Base-by-base conservation (phyloP, 2,329 filamentous ascomycete species). In the Parasarocladium wereldwijsianum region DNA sequence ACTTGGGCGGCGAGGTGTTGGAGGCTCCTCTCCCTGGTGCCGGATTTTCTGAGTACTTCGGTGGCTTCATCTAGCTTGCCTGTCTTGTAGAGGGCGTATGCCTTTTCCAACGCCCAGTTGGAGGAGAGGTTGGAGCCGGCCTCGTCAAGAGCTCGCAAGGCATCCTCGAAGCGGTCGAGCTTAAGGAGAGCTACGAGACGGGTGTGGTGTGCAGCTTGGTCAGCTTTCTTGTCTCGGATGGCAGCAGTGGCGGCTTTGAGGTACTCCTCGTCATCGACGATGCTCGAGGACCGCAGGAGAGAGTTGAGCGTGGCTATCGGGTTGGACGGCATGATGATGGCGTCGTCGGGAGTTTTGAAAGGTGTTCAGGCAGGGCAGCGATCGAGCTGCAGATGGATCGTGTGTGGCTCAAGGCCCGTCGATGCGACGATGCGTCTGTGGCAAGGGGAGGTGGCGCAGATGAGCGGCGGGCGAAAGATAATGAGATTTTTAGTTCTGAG, bases 31-130 rank as follows among this genome's bases (percentile, higher is more conserved):
- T 55, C 40, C 4, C 43, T 33, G 15, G 45, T 16, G 6, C 46
- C 44, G 8, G 39, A 40, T 8, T 56, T 40, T 11, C 52, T 43
- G 12, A 67, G 44, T 11, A 57, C 37, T 3, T 46, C 51, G 16
- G 66, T 62, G n/a, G 82, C 81, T 33, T 76, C 74, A 13, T 65
- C 58, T 2, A 83, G 64, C 38, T 73, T 64, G 15, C 80, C 79
- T 1, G 70, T 67, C 58, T 86, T 90, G 57, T 90, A 92, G 13
- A 86, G 64, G n/a, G 79, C 76, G 57, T 92, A 92, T 3, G 78
- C 70, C 47, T 76, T 76, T 51, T 86, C 82, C 24, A 86, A 61
- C 11, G 55, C 45, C 40, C 76, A 81, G 34, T 55, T 54, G 22
- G 66, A 57, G 46, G 75, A 69, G 34, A 86, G 55, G 38, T 57